Percentiles rank a stretch among this genome's conserved stretches.
These are phyloP conservation scores for Phytophthora meadii DNA, from an alignment of 352 stramenopile species.

Conservation along the genomic window DNA sequence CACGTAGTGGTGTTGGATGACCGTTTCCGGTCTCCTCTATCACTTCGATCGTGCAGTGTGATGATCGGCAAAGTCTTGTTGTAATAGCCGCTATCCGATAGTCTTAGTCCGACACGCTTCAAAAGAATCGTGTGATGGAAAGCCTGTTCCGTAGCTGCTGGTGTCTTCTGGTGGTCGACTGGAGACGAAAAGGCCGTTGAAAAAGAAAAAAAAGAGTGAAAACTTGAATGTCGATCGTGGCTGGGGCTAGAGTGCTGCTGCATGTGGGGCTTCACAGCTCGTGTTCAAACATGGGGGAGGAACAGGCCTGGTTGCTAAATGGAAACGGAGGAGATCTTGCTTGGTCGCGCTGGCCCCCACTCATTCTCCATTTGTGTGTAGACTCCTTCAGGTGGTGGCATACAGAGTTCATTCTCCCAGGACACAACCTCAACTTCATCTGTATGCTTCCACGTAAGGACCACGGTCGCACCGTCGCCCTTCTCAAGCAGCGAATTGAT, in stretches of 20 bases:
- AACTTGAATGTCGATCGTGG: conserved; percentile 34
- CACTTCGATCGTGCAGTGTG: conserved; percentile 10
- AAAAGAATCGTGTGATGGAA: conserved; percentile 1
- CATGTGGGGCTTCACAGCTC: conserved; percentile 2
- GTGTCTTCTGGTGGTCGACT: conserved; percentile 18
- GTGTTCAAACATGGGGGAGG: conserved; percentile 26
- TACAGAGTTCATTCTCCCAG: conserved; percentile 81
- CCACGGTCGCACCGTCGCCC: conserved; percentile 64
- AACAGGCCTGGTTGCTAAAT: conserved; percentile 57
- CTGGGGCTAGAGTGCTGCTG: conserved; percentile 15
- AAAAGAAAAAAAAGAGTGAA: conserved; percentile 39
- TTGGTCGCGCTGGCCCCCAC: conserved; percentile 80
- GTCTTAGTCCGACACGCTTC: conserved; percentile 4
- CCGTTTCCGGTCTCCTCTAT: conserved; percentile 14
- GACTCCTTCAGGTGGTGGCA: conserved; percentile 81
- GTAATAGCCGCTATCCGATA: background rate
- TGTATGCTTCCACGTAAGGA: conserved; percentile 87
- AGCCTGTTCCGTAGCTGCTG: conserved; percentile 14
- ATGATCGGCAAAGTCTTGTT: conserved; percentile 9
- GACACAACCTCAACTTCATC: conserved; percentile 77
- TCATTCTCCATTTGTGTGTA: conserved; percentile 88
- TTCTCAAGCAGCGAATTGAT: conserved; percentile 83
- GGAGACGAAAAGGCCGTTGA: conserved; percentile 28
- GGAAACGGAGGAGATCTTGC: conserved; percentile 87
- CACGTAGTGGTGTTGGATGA: conserved; percentile 13